Evolutionary conservation across 2,329 filamentous ascomycete species (phyloP).

Genomic region (Xylariaceae sp.): DNA sequence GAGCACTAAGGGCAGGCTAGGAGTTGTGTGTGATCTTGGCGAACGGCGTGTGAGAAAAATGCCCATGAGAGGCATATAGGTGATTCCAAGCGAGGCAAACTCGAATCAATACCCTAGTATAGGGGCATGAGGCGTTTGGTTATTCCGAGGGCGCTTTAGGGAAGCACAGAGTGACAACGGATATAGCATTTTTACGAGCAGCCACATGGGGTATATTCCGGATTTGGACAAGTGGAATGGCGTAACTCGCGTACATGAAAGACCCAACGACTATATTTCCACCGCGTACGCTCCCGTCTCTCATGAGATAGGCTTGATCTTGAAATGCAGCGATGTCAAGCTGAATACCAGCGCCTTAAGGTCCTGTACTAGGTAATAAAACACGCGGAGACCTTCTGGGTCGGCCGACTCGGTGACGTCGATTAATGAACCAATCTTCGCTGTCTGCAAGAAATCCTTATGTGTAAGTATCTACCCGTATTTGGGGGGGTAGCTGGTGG

Average conservation of each 20-base stretch:
- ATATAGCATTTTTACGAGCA: constrained; percentile 34
- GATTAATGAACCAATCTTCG: constrained; percentile 95
- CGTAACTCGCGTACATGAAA: constrained; percentile 35
- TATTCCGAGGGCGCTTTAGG: constrained; percentile 17
- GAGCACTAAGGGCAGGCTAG: constrained; percentile 1
- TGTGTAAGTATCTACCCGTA: constrained; percentile 12
- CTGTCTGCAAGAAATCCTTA: constrained; percentile 67
- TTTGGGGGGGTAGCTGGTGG: neutral
- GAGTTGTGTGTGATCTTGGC: constrained; percentile 7
- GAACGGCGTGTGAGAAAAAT: constrained; percentile 10
- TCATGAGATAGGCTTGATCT: constrained; percentile 78
- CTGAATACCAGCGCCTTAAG: constrained; percentile 97
- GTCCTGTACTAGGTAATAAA: constrained; percentile 98
- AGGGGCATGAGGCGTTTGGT: constrained; percentile 23
- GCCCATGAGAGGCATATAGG: constrained; percentile 6
- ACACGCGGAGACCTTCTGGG: constrained; percentile 93
- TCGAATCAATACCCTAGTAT: constrained; percentile 14
- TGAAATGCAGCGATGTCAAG: constrained; percentile 95
- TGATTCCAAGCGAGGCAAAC: constrained; percentile 7
- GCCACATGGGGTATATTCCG: constrained; percentile 38
- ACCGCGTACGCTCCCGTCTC: constrained; percentile 1
- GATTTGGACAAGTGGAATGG: constrained; percentile 27
- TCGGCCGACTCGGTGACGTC: constrained; percentile 97
- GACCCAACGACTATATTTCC: constrained; percentile 11
- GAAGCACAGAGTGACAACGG: constrained; percentile 20